Percentiles rank a stretch among this genome's conserved stretches.
These are phyloP conservation scores for Apiospora rasikravindrae DNA, from an alignment of 2,329 filamentous ascomycete genomes.

Conservation along the genomic window DNA sequence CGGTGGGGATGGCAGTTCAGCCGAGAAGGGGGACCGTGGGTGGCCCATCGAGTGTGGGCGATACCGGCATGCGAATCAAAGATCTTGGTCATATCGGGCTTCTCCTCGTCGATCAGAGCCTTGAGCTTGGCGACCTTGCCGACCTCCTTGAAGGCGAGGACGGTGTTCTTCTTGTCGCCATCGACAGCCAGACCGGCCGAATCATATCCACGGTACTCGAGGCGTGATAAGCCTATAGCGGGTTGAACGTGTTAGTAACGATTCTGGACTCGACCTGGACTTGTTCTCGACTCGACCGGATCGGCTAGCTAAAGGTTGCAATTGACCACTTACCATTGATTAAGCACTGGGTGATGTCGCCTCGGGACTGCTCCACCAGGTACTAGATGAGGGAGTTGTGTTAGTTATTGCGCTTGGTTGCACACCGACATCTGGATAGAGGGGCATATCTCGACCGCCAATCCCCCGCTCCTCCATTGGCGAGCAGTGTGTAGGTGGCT, in stretches of 20 bases:
- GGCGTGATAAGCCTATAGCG: conserved; percentile 78
- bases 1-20: conserved; percentile 98
- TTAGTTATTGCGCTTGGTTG: conserved; percentile 6
- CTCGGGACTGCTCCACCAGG: conserved; percentile 17
- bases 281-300: not conserved
- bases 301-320: not conserved
- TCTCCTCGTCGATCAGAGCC: conserved; percentile 83
- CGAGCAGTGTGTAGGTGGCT: not conserved
- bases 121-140: conserved; percentile 98
- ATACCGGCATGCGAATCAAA: conserved; percentile 99
- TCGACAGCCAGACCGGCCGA: conserved; percentile 95
- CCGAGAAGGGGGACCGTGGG: conserved; percentile 91
- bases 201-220: conserved; percentile 99
- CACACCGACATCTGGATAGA: conserved; percentile 14
- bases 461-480: not conserved
- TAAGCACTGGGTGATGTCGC: conserved; percentile 11
- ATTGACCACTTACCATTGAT: conserved; percentile 15
- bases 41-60: conserved; percentile 98
- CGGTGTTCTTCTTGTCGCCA: conserved; percentile 98
- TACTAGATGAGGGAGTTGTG: not conserved
- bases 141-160: conserved; percentile 97
- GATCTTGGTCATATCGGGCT: conserved; percentile 86
- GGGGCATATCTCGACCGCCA: conserved; percentile 4
- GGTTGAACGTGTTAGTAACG: not conserved
- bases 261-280: not conserved